phyloP scores from a whole-genome alignment of 2,329 filamentous ascomycete genomes.

The Colletotrichum sp. region DNA sequence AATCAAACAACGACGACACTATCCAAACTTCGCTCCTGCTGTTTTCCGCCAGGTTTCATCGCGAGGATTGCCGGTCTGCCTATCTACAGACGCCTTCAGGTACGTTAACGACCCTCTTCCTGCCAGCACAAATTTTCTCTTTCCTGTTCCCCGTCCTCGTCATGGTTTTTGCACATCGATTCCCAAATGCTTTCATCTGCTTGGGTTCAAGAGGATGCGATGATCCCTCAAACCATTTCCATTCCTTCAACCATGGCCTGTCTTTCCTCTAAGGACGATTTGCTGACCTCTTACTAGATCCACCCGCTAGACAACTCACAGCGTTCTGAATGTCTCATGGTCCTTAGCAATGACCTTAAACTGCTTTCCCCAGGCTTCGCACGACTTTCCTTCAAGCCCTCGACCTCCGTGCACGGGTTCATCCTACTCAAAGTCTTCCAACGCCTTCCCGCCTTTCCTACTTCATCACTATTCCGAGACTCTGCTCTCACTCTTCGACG shows the following conservation, averaged over 20 bases:
- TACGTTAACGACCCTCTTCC: accelerated
- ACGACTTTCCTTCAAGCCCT: background rate
- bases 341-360: background rate
- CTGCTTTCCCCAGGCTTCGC: background rate
- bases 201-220: background rate
- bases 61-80: background rate
- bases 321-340: background rate
- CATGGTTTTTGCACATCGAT: accelerated
- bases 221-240: background rate
- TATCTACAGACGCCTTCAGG: accelerated
- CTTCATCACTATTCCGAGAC: background rate
- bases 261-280: background rate
- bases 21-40: background rate
- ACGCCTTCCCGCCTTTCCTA: background rate
- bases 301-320: background rate
- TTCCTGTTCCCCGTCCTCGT: background rate
- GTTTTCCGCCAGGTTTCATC: background rate
- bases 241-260: background rate
- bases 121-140: accelerated
- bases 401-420: background rate
- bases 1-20: background rate
- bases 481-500: background rate
- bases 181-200: background rate
- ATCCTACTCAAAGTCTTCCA: background rate
- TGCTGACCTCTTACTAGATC: background rate